phyloP scores from a whole-genome alignment of 345 rosid species.

The Reutealis trisperma region DNA sequence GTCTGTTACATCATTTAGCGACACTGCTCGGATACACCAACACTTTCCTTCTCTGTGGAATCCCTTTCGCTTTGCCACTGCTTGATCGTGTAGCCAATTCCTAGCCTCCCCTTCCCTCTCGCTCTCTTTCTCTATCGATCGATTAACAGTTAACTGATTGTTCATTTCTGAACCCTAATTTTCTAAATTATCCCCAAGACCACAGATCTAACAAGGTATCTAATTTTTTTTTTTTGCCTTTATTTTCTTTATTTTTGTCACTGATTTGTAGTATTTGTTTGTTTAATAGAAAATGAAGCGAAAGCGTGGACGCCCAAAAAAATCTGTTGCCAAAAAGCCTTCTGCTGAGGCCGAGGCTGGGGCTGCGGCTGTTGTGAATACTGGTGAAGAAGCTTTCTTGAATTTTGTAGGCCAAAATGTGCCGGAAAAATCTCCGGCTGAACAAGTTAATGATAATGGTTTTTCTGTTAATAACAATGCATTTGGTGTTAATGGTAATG shows the following conservation, averaged over 20 bases:
- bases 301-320: constrained; percentile 23
- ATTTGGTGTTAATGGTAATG: not conserved
- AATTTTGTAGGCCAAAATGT: constrained; percentile 28
- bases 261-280: not conserved
- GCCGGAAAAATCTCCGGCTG: not conserved
- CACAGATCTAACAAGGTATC: not conserved
- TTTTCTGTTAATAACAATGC: not conserved
- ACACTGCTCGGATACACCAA: not conserved
- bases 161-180: not conserved
- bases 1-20: constrained; percentile 3
- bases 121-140: too few species aligned
- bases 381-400: constrained; percentile 13
- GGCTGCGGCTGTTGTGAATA: not conserved
- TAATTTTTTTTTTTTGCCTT: too few species aligned
- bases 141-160: too few species aligned
- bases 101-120: too few species aligned
- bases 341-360: too few species aligned
- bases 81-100: too few species aligned
- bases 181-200: too few species aligned
- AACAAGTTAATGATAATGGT: not conserved
- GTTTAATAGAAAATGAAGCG: not conserved
- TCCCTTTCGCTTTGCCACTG: not conserved
- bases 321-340: constrained; percentile 9
- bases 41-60: too few species aligned
- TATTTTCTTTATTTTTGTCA: not conserved